Evolutionary conservation across 345 rosid species (phyloP).

Genomic region (Cardamine occulta): DNA sequence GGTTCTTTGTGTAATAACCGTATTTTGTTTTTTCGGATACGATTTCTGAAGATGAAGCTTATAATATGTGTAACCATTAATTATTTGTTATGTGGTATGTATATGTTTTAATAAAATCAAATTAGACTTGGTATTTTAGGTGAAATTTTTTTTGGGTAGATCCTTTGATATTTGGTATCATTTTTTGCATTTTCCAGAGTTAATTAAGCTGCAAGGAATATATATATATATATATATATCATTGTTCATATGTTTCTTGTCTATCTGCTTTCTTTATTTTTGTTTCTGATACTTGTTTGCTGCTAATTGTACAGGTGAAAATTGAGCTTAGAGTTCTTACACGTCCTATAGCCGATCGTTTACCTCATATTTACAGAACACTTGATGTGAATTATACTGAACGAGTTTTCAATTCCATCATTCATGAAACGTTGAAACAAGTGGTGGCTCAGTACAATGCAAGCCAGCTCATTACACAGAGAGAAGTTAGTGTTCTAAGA

Average conservation of each 20-base stretch:
- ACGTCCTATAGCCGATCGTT: slow-evolving; percentile 66
- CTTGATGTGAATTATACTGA: slow-evolving; percentile 73
- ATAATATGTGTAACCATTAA: no score
- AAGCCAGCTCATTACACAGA: slow-evolving; percentile 87
- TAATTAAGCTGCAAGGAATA: no score
- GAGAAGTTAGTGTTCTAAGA: slow-evolving; percentile 48
- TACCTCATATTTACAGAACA: slow-evolving; percentile 71
- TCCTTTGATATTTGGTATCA: no score
- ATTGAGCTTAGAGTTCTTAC: slow-evolving; percentile 89
- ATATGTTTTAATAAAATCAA: no score
- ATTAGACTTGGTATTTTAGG: no score
- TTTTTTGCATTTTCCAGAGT: no score
- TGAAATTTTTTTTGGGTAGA: no score
- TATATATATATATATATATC: no score
- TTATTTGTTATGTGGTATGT: no score
- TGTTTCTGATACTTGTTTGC: background rate
- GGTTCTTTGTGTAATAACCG: no score
- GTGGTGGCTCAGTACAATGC: slow-evolving; percentile 93
- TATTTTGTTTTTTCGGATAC: no score
- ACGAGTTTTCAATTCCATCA: slow-evolving; percentile 74
- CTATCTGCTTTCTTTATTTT: background rate
- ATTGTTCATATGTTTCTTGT: background rate
- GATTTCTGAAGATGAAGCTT: no score
- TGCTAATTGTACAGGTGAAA: slow-evolving; percentile 60
- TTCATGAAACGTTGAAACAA: slow-evolving; percentile 84